Evolutionary conservation across 179 eudicot species (phyloP), one percentile per base, ranked within the genome.

Genomic region (Spergularia azorica): DNA sequence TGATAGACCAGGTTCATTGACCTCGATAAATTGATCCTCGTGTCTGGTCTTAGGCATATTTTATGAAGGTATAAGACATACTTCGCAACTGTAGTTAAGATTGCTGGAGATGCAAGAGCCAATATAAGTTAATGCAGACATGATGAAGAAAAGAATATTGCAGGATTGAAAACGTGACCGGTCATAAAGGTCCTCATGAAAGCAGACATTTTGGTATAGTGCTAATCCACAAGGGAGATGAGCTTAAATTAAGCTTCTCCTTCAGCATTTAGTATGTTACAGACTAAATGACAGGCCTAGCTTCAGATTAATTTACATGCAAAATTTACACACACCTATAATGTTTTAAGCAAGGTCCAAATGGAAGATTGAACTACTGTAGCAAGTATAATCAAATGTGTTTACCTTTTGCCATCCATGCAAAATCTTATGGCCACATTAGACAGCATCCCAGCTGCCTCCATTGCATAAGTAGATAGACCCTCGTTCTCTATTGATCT

Each of bases 341-440:
- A 54, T 26, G 58, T 10, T 10, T 54, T 7, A 10, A 54, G 58
- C 13, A 14, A 54, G 16, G 13, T 41, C 5, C 43, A 8, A 18
- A 67, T 32, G 16, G 21, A 52, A 76, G 52, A 26, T 14, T 61
- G 16, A 52, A 73, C 52, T 58, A 43, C 51, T 43, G 73, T 12
- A 62, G 26, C 15, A 70, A 36, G 74, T 64, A 67, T 60, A 12
- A 32, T 20, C 2, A 39, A 80, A 67, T 48, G 72, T 76, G 72
- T 76, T 75, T 52, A 90, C 98, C 95, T 93, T 78, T 83, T 84
- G 43, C 90, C 97, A 73, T 85, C 89, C 73, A 89, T 82, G 80
- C 95, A 89, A 86, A 92, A 92, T 69, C 79, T 81, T 81, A 92
- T 71, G 66, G 87, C 90, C 59, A 94, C 98, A 64, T 78, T 74